phyloP scores from a whole-genome alignment of 23 red algal genomes.

The Chondrus crispus region DNA sequence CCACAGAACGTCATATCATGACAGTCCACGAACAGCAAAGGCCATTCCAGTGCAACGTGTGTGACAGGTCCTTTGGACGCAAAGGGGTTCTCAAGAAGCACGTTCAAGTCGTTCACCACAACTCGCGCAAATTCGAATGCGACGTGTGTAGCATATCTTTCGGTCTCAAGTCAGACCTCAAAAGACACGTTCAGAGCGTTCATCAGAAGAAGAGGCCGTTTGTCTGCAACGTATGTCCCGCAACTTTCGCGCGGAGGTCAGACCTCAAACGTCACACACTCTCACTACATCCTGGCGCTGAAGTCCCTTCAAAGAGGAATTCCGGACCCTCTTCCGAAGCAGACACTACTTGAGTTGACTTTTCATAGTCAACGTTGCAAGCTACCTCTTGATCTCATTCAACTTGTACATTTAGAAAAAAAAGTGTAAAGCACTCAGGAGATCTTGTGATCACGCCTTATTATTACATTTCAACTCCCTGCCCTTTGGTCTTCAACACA shows the following conservation, averaged over 20 bases:
- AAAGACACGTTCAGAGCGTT: conserved; percentile 46
- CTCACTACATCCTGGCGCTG: conserved; percentile 41
- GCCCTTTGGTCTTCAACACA: no score
- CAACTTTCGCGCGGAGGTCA: conserved; percentile 41
- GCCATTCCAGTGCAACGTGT: conserved; percentile 48
- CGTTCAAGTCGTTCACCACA: conserved; percentile 52
- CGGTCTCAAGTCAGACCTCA: conserved; percentile 57
- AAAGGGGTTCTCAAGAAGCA: conserved; percentile 70
- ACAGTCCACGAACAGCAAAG: conserved; percentile 51
- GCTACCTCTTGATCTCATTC: no score
- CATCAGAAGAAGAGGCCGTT: conserved; percentile 70
- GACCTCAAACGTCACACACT: conserved; percentile 61
- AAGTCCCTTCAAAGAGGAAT: not conserved
- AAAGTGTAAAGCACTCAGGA: no score
- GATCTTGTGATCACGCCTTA: no score
- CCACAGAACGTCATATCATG: conserved; percentile 37
- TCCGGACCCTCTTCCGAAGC: not conserved
- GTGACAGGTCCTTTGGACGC: conserved; percentile 62
- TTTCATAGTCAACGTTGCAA: no score
- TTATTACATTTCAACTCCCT: no score
- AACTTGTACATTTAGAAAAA: no score
- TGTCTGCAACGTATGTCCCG: conserved; percentile 53
- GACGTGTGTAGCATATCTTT: conserved; percentile 33
- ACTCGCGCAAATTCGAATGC: conserved; percentile 62
- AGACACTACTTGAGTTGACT: not conserved